Base-by-base conservation (phyloP, 352 stramenopile genomes). In the Pythium phragmitis region DNA sequence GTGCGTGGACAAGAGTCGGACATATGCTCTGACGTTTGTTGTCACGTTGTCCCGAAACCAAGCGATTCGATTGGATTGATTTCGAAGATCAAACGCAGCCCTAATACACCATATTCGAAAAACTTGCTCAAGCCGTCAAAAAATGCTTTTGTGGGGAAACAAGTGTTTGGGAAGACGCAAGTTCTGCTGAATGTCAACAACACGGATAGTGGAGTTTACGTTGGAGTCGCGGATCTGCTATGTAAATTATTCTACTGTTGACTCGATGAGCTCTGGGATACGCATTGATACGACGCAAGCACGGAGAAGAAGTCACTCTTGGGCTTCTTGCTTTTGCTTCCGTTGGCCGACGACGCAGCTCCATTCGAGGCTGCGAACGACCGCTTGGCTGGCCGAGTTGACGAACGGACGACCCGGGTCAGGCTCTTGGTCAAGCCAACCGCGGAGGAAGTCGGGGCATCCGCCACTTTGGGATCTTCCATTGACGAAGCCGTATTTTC, bases 211-310 rank as follows among this genome's bases (percentile, higher is more conserved):
- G 28, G 45, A 50, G 21, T 45, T 52, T 57, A 77, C 63, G 74
- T 76, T 42, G 57, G 72, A 57, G 7, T n/a, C 34, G 11, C 4
- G 11, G 34, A 39, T 39, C 34, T 39, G 34, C 11, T 39, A 13
- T 30, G 14, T 47, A 21, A n/a, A n/a, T 8, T 9, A 47, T 39
- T 72, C 64, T 76, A 77, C 51, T 58, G 72, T 68, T 62, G 66
- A 41, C 43, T 69, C 21, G 19, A 67, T 30, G 34, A 66, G 45
- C 46, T 69, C 43, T 75, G 64, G 51, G 77, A 73, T 16, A 88
- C 77, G 67, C 78, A 85, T 45, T 93, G 79, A 55, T 79, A 93
- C 30, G 80, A 89, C 9, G 82, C 83, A 17, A 93, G 67, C 47
- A 84, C 79, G 0, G 82, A 89, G 60, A 93, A 79, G 57, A 93